Conservation (phyloP, 2,329 filamentous ascomycete genomes). For the Phyllosticta citriasiana region DNA sequence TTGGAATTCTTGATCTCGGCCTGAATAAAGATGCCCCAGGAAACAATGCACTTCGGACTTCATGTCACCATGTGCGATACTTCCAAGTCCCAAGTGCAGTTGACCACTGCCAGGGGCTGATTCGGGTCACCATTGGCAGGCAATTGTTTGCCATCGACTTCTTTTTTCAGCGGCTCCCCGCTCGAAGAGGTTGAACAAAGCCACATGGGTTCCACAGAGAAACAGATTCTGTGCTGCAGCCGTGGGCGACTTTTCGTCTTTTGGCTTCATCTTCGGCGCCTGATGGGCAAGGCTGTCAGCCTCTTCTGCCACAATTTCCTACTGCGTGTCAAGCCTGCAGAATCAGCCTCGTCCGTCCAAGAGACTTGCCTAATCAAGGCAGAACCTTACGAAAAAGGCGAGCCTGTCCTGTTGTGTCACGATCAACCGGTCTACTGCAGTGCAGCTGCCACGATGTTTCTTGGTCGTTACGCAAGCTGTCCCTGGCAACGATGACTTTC, state of each 20-base stretch:
- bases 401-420: background rate
- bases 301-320: background rate
- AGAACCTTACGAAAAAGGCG: background rate
- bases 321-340: background rate
- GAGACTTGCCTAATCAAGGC: background rate
- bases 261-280: background rate
- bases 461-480: background rate
- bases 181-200: background rate
- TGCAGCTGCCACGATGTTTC: background rate
- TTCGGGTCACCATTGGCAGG: background rate
- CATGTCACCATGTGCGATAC: background rate
- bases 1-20: too few relatives aligned
- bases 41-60: background rate
- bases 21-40: too few relatives aligned
- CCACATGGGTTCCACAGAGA: background rate
- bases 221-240: background rate
- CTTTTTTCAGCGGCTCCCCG: background rate
- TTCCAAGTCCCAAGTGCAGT: background rate
- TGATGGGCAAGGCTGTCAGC: background rate
- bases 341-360: background rate
- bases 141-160: background rate
- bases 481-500: background rate
- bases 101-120: background rate
- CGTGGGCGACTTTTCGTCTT: background rate
- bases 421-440: background rate